Evolutionary conservation across 2,329 filamentous ascomycete genomes (phyloP).

Genomic region (Camillea tinctor): DNA sequence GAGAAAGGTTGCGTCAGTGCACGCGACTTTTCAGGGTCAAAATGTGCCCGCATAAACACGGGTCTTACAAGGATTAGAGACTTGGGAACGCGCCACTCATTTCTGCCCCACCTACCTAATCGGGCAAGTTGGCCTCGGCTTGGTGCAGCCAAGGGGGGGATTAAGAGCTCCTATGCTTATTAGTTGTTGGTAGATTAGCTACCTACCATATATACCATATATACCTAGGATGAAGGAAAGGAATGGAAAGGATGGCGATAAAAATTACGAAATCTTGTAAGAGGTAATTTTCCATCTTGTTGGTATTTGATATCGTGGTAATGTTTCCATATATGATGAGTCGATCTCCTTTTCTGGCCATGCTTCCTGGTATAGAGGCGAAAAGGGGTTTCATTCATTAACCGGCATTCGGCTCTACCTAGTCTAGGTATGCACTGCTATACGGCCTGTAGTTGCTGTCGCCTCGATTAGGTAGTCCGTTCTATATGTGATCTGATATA

Average conservation of each 20-base stretch:
- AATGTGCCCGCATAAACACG: not conserved
- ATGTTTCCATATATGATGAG: too few relatives aligned
- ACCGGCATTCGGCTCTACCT: too few relatives aligned
- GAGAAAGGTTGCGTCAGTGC: conserved; percentile 1
- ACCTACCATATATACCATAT: not conserved
- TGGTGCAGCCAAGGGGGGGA: not conserved
- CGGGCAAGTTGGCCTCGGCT: not conserved
- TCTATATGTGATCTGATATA: not conserved
- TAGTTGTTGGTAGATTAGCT: not conserved
- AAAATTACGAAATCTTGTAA: too few relatives aligned
- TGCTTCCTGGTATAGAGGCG: not conserved
- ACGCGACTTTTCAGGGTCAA: conserved; percentile 4
- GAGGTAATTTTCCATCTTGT: too few relatives aligned
- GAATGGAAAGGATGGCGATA: too few relatives aligned
- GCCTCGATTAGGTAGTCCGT: not conserved
- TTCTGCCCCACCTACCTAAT: conserved; percentile 1
- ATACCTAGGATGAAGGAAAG: too few relatives aligned
- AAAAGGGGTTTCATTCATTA: not conserved
- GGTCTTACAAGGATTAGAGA: not conserved
- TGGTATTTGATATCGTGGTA: too few relatives aligned
- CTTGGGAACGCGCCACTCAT: conserved; percentile 1
- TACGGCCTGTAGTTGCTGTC: not conserved
- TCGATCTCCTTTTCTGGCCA: not conserved
- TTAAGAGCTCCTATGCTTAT: too few relatives aligned
- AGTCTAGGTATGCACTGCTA: not conserved